These are phyloP conservation scores for Parasitella parasitica DNA, from an alignment of 371 early-diverging fungal species.

Conservation along the genomic window DNA sequence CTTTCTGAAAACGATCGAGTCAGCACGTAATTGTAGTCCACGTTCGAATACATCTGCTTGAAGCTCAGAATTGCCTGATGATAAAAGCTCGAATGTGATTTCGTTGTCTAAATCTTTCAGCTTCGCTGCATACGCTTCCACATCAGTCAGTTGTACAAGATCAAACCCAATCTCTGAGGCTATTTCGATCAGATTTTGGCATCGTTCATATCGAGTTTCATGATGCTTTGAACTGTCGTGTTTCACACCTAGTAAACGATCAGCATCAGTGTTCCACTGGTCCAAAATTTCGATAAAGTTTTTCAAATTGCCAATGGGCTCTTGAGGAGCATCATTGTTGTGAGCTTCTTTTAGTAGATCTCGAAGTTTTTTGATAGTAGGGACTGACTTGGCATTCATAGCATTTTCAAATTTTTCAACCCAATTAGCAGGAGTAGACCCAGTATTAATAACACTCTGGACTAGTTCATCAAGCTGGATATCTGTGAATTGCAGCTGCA, in stretches of 20 bases:
- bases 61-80: background rate
- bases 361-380: constrained; percentile 53
- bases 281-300: constrained; percentile 48
- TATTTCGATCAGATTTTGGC: constrained; percentile 4
- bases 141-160: constrained; percentile 1
- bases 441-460: constrained; percentile 17
- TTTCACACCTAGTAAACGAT: constrained; percentile 31
- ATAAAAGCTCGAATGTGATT: background rate
- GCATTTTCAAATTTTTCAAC: constrained; percentile 31
- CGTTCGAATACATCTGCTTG: background rate
- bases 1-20: constrained; percentile 9
- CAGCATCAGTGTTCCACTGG: constrained; percentile 51
- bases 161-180: constrained; percentile 8
- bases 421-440: constrained; percentile 43
- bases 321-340: constrained; percentile 23
- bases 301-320: constrained; percentile 42
- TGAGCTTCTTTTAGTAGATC: constrained; percentile 53
- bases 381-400: constrained; percentile 44
- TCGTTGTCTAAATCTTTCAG: background rate
- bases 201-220: constrained; percentile 1
- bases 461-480: constrained; percentile 44
- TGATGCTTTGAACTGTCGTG: background rate
- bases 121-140: constrained; percentile 1
- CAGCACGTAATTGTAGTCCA: constrained; percentile 1
- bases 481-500: constrained; percentile 58